These are phyloP conservation scores for Talaromyces islandicus DNA, from an alignment of 2,329 filamentous ascomycete species.

Conservation along the genomic window DNA sequence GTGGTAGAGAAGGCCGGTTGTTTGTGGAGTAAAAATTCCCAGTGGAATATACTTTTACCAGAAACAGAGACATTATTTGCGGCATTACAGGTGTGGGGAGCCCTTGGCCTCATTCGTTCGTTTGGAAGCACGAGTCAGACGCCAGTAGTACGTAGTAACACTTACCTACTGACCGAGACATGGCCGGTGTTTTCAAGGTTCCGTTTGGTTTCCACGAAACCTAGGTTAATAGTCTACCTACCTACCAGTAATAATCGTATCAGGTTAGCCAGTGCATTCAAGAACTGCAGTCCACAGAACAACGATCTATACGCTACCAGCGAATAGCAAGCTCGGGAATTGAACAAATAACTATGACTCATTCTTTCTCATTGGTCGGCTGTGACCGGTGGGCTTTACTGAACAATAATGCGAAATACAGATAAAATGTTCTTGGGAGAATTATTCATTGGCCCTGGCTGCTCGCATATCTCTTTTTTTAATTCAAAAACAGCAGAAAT, in stretches of 20 bases:
- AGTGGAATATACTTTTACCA: too few relatives aligned
- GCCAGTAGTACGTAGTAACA: not conserved
- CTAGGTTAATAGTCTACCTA: too few relatives aligned
- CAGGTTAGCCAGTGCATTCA: conserved; percentile 11
- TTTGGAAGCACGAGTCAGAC: not conserved
- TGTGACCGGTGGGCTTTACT: not conserved
- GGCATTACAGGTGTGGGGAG: too few relatives aligned
- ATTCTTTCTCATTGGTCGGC: not conserved
- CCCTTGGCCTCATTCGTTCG: not conserved
- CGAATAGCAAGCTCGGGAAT: not conserved
- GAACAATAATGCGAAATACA: not conserved
- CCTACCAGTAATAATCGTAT: conserved; percentile 39
- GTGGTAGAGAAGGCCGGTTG: not conserved
- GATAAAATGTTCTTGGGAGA: not conserved
- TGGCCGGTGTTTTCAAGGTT: too few relatives aligned
- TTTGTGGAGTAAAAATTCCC: not conserved
- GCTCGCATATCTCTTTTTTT: not conserved
- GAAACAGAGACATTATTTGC: not conserved
- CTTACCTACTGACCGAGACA: too few relatives aligned
- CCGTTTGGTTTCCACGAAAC: too few relatives aligned
- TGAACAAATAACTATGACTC: not conserved
- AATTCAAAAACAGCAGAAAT: not conserved
- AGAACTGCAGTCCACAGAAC: too few relatives aligned
- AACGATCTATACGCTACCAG: not conserved
- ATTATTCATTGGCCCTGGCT: not conserved